Evolutionary conservation across 2,329 filamentous ascomycete genomes (phyloP), one percentile per base, ranked within the genome.

Genomic region (Orbilia quercus): DNA sequence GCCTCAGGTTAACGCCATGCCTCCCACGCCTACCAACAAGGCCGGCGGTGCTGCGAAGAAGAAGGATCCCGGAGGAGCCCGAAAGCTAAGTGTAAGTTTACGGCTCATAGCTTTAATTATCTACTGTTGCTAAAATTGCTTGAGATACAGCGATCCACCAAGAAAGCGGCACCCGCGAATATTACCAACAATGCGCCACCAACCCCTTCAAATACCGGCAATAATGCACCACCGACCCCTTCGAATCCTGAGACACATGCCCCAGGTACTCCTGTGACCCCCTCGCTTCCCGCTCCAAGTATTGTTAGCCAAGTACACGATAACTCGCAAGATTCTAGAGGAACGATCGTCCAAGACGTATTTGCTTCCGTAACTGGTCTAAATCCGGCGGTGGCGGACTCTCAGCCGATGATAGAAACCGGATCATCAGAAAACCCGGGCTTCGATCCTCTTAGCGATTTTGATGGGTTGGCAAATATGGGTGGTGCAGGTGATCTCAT

Each of bases 11-110:
- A 76, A 85, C 85, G 5, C 89, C 89, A 36, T 73, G 60, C 91
- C 91, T 0, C 91, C 91, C 0, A 95, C 91, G 2, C 91, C 91
- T 0, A 88, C 87, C 57, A 90, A 91, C 79, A 80, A 83, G 1
- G 89, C 88, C 79, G 94, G 94, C 83, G 81, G 89, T 2, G 88
- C 87, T 34, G 89, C 90, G 0, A 92, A 91, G 81, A 94, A 94
- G 85, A 91, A 91, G 83, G 87, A 88, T 31, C 82, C 82, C 3
- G 89, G 89, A 81, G 85, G 83, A 73, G 90, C 25, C 80, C 83
- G 82, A 66, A 91, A 91, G 88, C 89, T 91, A 85, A 82, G 83
- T 78, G 64, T 70, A 72, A 64, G 66, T 65, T 48, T 58, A 74
- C 76, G 78, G 16, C 22, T 79, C 76, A 78, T 77, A 79, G 55